Percentiles rank a stretch among this genome's conserved stretches.
Evolutionary conservation across 2,329 filamentous ascomycete species (phyloP).

Genomic region (Penicillium sp.): DNA sequence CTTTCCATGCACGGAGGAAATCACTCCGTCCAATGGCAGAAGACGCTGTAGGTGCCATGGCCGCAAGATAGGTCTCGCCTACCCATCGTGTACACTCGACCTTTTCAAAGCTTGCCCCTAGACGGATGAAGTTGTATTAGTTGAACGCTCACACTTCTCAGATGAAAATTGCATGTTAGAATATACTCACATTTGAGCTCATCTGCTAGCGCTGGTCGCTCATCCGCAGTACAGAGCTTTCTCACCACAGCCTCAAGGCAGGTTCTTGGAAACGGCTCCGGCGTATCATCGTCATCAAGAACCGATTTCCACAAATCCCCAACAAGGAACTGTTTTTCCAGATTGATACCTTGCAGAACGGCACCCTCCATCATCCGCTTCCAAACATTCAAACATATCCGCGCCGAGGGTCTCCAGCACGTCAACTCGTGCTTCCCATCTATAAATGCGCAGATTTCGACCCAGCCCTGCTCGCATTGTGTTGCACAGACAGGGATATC

Average conservation of each 20-base stretch:
- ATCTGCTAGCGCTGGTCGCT: constrained; percentile 20
- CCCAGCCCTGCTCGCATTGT: constrained; percentile 54
- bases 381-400: constrained; percentile 52
- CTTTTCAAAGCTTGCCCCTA: constrained; percentile 44
- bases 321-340: constrained; percentile 44
- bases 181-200: constrained; percentile 38
- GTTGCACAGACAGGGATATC: constrained; percentile 54
- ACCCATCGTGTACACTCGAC: constrained; percentile 36
- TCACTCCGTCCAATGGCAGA: constrained; percentile 33
- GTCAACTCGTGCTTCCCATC: constrained; percentile 24
- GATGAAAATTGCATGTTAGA: not conserved
- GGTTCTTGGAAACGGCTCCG: constrained; percentile 31
- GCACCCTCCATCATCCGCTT: constrained; percentile 41
- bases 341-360: constrained; percentile 41
- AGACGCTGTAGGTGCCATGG: constrained; percentile 32
- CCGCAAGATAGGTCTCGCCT: constrained; percentile 42
- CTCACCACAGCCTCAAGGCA: constrained; percentile 42
- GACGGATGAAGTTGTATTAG: constrained; percentile 1
- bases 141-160: not conserved
- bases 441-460: constrained; percentile 55
- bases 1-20: constrained; percentile 43
- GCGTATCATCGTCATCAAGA: constrained; percentile 33
- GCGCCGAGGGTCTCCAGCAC: constrained; percentile 51
- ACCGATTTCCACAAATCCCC: constrained; percentile 42
- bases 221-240: constrained; percentile 33